Percentiles rank a stretch among this genome's conserved stretches.
Evolutionary conservation across 495 filamentous ascomycete species (phyloP).

Genomic region (Penicillium angulare): DNA sequence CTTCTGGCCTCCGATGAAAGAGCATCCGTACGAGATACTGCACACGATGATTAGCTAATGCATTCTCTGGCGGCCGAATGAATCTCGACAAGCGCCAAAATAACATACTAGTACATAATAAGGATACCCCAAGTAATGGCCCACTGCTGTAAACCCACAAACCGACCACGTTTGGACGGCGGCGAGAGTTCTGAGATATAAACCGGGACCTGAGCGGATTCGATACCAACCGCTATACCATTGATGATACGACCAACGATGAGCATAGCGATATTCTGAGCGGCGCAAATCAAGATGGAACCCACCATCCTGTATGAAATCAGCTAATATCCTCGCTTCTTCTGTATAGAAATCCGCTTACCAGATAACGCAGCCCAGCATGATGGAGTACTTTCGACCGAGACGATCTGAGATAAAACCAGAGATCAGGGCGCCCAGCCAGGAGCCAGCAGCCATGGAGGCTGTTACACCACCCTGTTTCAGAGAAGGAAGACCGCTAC

Average conservation of each 20-base stretch:
- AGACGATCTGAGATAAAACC: slow-evolving; percentile 64
- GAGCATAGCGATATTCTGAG: slow-evolving; percentile 73
- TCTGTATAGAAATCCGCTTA: slow-evolving; percentile 32
- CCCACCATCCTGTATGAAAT: slow-evolving; percentile 52
- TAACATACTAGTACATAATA: slow-evolving; percentile 64
- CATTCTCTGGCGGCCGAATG: too few species aligned
- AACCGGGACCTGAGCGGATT: slow-evolving; percentile 76
- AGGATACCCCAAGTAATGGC: slow-evolving; percentile 79
- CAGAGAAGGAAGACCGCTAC: slow-evolving; percentile 46
- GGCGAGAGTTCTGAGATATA: slow-evolving; percentile 75
- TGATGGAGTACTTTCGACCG: slow-evolving; percentile 67
- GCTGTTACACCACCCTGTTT: slow-evolving; percentile 62
- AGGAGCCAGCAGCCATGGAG: slow-evolving; percentile 74
- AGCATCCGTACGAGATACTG: slow-evolving; percentile 63
- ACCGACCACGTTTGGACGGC: slow-evolving; percentile 65
- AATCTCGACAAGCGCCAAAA: too few species aligned
- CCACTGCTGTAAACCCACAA: slow-evolving; percentile 75
- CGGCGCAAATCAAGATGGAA: slow-evolving; percentile 66
- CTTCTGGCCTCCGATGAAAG: slow-evolving; percentile 44
- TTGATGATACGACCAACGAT: slow-evolving; percentile 75
- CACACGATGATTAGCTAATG: background rate
- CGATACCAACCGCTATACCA: slow-evolving; percentile 72
- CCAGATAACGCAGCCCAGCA: slow-evolving; percentile 63
- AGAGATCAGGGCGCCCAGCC: slow-evolving; percentile 66
- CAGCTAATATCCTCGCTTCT: background rate